Conservation (phyloP, 129 eudicot species). For the Artemisia annua region DNA sequence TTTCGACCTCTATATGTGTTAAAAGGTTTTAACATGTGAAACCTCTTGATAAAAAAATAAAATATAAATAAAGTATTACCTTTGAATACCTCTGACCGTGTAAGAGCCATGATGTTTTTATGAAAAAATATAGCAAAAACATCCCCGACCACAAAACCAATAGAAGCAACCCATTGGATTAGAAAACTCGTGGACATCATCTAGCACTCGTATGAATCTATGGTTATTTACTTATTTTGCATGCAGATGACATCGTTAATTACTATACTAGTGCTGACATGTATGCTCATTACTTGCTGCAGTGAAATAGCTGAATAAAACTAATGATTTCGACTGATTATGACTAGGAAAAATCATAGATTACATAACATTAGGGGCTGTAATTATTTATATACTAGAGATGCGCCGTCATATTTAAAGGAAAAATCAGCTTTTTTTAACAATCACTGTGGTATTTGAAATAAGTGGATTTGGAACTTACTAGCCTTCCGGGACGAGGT, state of each 20-base stretch:
- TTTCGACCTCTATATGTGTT: too few species aligned
- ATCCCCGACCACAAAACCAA: too few species aligned
- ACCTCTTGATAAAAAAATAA: too few species aligned
- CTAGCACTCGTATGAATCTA: not conserved
- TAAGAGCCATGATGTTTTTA: too few species aligned
- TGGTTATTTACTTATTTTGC: not conserved
- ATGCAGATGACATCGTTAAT: not conserved
- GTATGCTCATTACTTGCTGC: too few species aligned
- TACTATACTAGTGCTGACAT: not conserved
- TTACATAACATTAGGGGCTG: not conserved
- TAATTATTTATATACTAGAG: not conserved
- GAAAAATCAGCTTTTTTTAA: not conserved
- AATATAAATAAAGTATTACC: too few species aligned
- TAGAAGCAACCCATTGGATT: too few species aligned
- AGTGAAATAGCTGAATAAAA: not conserved
- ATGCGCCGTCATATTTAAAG: not conserved
- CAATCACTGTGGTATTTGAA: not conserved
- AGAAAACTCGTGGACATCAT: too few species aligned
- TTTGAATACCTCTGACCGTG: too few species aligned
- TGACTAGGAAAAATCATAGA: not conserved
- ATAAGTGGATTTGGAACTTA: constrained; percentile 29
- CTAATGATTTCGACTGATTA: not conserved
- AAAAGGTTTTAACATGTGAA: too few species aligned
- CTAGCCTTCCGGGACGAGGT: constrained; percentile 60
- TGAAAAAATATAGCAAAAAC: too few species aligned